phyloP scores from a whole-genome alignment of 176 grass and related monocot genomes.

The Metroxylon sagu region DNA sequence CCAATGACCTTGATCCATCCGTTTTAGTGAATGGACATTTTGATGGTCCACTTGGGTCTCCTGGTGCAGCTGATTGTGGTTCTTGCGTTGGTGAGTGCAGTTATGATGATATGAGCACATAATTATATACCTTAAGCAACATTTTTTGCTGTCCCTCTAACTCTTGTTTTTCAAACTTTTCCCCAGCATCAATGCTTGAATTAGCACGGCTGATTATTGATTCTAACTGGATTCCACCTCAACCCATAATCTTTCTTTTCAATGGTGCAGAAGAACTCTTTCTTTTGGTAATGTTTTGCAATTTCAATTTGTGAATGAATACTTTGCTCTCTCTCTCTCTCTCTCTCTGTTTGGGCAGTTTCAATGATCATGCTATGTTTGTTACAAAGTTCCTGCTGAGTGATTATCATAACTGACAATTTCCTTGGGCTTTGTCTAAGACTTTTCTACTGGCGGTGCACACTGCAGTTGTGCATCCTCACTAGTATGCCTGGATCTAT shows the following conservation, averaged over 20 bases:
- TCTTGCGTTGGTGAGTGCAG: slow-evolving; percentile 87
- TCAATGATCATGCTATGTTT: too few relatives aligned
- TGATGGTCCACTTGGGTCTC: slow-evolving; percentile 93
- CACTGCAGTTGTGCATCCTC: too few relatives aligned
- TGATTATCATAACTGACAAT: too few relatives aligned
- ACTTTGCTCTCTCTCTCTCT: too few relatives aligned
- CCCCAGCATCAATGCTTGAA: slow-evolving; percentile 99
- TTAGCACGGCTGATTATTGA: slow-evolving; percentile 84
- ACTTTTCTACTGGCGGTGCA: too few relatives aligned
- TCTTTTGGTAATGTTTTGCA: slow-evolving; percentile 70
- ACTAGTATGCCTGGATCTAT: too few relatives aligned
- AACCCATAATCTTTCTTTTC: slow-evolving; percentile 91
- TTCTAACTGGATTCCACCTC: slow-evolving; percentile 82
- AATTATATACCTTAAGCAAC: too few relatives aligned
- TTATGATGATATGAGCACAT: slow-evolving; percentile 9
- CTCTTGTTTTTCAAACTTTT: slow-evolving; percentile 5
- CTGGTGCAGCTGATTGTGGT: slow-evolving; percentile 91
- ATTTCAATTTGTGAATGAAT: not conserved
- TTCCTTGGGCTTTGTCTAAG: too few relatives aligned
- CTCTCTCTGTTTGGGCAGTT: too few relatives aligned
- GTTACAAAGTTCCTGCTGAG: too few relatives aligned
- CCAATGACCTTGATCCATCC: slow-evolving; percentile 71
- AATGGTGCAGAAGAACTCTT: slow-evolving; percentile 99
- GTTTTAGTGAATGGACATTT: slow-evolving; percentile 96
- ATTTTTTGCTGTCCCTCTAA: too few relatives aligned